A percentile compares a stretch with the other conserved stretches of the same genome.
phyloP scores from a whole-genome alignment of 148 eudicot species.

The Rhododendron vialii region DNA sequence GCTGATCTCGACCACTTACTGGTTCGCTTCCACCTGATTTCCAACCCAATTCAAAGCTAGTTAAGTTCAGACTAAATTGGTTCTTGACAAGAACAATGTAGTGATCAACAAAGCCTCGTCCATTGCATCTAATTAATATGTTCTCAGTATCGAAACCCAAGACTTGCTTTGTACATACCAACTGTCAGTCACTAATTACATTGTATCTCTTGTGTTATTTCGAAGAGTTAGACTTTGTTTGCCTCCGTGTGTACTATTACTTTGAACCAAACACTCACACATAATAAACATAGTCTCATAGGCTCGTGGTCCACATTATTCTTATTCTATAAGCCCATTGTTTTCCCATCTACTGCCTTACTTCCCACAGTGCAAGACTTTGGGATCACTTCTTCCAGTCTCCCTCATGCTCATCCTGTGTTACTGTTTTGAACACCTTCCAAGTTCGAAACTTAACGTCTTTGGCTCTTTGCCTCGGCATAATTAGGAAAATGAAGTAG shows the following conservation, averaged over 20 bases:
- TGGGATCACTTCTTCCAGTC: not conserved
- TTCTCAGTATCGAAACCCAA: not conserved
- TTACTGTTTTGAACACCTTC: not conserved
- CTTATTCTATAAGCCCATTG: not conserved
- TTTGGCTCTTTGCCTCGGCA: not conserved
- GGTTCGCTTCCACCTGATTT: not conserved
- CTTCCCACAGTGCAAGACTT: not conserved
- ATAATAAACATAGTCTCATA: not conserved
- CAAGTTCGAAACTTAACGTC: not conserved
- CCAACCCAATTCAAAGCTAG: not conserved
- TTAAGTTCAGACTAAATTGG: not conserved
- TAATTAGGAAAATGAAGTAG: not conserved
- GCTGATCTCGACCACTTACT: not conserved
- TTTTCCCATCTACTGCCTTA: not conserved
- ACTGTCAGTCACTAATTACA: not conserved
- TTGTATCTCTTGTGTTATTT: not conserved
- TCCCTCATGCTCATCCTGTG: not conserved
- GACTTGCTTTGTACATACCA: not conserved
- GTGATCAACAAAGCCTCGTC: not conserved
- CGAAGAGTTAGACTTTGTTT: not conserved
- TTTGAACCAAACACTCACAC: not conserved
- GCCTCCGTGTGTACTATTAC: not conserved
- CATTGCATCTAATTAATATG: not conserved
- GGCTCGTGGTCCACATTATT: not conserved
- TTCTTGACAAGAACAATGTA: not conserved